Base-by-base conservation (phyloP, 2,329 filamentous ascomycete species). In the Cladophialophora carrionii region DNA sequence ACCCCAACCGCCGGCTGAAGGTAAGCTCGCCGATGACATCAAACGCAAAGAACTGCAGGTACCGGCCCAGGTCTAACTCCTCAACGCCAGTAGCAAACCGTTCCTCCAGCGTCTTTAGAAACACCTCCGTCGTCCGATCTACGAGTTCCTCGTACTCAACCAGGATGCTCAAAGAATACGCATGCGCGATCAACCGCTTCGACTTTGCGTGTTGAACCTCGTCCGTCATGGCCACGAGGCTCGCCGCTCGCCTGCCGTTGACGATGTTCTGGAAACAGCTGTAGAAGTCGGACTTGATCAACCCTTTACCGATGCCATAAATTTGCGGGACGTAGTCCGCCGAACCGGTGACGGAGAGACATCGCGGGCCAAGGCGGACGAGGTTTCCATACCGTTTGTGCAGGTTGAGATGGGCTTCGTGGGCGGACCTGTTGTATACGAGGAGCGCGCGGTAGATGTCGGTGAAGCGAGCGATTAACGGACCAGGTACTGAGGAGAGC, bases 161-260 rank as follows among this genome's bases (percentile, higher is more conserved):
- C 12, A 82, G 64, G 0, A 74, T 79, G 22, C 72, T 77, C 72
- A 82, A 74, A 1, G 77, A 75, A 65, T 82, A 82, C 0, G 76
- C 73, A 37, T 73, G 72, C 0, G 79, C 76, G 12, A 80, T 74
- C 0, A 76, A 72, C 14, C 76, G 74, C 54, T 78, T 79, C 6
- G 79, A 77, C 9, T 70, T 73, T 1, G 77, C 76, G 67, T 83
- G 80, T 26, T 76, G 75, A 0, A 62, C 70, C 59, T 81, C 79
- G 54, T 81, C 77, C 5, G 74, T 74, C 1, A 75, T 74, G 12
- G 74, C 77, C 66, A 81, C 79, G 8, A 79, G 72, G 52, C 70
- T 73, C 22, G 73, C 70, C 2, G 72, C 66, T 8, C 66, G 67
- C 22, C 68, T 71, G 1, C 74, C 74, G 17, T 73, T 75, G 17